phyloP scores from a whole-genome alignment of 129 eudicot species.

The Solidago caesia region DNA sequence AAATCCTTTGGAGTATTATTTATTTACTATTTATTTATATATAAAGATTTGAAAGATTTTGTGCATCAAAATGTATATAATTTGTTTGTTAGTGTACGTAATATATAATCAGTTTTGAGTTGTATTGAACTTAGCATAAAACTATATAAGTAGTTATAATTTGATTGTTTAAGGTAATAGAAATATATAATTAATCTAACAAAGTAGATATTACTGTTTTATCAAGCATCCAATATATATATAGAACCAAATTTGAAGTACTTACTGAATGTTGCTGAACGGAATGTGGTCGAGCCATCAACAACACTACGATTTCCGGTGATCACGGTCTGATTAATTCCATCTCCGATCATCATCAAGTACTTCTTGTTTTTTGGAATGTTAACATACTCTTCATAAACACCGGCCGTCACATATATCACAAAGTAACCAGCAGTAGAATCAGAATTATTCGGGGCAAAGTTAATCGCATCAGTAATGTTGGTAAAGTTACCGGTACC shows the following conservation, averaged over 20 bases:
- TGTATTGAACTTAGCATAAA: too few relatives aligned
- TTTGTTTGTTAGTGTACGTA: too few relatives aligned
- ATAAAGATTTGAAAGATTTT: too few relatives aligned
- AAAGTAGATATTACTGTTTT: too few relatives aligned
- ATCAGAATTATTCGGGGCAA: constrained; percentile 49
- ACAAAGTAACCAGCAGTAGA: constrained; percentile 45
- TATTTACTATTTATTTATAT: too few relatives aligned
- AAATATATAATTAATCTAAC: too few relatives aligned
- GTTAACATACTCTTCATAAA: constrained; percentile 59
- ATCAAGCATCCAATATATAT: too few relatives aligned
- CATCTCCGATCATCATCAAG: constrained; percentile 74
- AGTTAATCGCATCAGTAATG: constrained; percentile 52
- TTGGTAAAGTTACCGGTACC: constrained; percentile 57
- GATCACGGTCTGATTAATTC: constrained; percentile 59
- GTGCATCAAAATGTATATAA: too few relatives aligned
- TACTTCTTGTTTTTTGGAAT: constrained; percentile 49
- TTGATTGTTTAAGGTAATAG: too few relatives aligned
- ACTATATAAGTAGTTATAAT: too few relatives aligned
- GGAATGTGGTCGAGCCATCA: constrained; percentile 73
- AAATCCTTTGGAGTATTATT: too few relatives aligned
- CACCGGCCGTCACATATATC: constrained; percentile 45
- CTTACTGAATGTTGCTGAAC: constrained; percentile 67
- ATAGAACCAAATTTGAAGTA: neutral
- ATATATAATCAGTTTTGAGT: too few relatives aligned
- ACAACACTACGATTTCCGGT: constrained; percentile 58